Evolutionary conservation across 2,329 filamentous ascomycete genomes (phyloP), one percentile per base, ranked within the genome.

Genomic region (Beauveria australis): DNA sequence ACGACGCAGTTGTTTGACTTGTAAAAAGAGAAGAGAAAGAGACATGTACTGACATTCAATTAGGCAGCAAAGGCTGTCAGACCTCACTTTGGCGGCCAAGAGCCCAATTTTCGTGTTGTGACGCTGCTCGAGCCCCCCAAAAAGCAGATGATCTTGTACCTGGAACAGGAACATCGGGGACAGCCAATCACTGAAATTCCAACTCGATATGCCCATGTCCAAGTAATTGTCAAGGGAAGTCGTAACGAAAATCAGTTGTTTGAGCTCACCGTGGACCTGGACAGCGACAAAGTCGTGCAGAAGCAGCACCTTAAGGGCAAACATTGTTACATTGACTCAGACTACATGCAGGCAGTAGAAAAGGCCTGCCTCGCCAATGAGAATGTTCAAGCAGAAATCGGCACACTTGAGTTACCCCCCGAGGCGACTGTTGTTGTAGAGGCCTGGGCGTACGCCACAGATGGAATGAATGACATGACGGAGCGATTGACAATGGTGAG

Each of bases 391-490:
- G 70, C 68, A 0, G 76, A 78, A 55, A 76, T 81, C 22, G 54
- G 67, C 2, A 67, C 66, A 1, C 68, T 82, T 3, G 65, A 78
- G 0, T 67, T 84, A 0, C 80, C 81, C 0, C 63, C 70, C 5
- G 76, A 72, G 1, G 73, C 78, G 0, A 72, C 69, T 0, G 77
- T 81, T 1, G 72, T 78, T 3, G 74, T 81, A 43, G 81, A 84
- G 64, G 75, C 81, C 0, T 84, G 81, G 81, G 75, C 80, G 1
- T 84, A 84, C 67, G 81, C 75, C 0, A 78, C 78, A 0, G 79
- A 84, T 66, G 81, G 80, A 0, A 75, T 79, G 71, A 78, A 78
- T 53, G 78, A 82, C 52, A 81, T 80, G 74, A 69, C 68, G 0
- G 64, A 76, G 53, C 71, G 78, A 10, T 73, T 76, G n/a, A 77